Evolutionary conservation across 768 basidiomycete species (phyloP).

Genomic region (Pisolithus tinctorius): DNA sequence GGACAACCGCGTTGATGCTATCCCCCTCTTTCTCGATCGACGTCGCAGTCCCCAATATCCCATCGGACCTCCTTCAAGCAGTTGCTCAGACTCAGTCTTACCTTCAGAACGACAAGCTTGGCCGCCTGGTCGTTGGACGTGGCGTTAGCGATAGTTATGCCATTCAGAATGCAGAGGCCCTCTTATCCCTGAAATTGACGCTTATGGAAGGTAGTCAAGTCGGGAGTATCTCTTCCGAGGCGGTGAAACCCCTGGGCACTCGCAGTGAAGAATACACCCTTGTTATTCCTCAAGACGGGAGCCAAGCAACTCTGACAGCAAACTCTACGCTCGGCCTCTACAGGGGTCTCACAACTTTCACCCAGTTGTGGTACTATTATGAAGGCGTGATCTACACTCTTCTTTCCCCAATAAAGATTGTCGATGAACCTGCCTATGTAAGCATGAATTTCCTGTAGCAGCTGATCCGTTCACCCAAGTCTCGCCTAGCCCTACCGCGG

Average conservation of each 20-base stretch:
- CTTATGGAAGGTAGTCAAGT: slow-evolving; percentile 13
- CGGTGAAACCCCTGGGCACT: slow-evolving; percentile 26
- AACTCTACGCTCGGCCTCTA: slow-evolving; percentile 44
- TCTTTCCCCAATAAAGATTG: slow-evolving; percentile 34
- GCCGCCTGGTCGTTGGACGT: slow-evolving; percentile 36
- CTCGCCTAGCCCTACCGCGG: slow-evolving; percentile 32
- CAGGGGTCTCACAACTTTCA: slow-evolving; percentile 50
- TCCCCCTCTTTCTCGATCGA: slow-evolving; percentile 21
- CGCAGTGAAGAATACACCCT: slow-evolving; percentile 43
- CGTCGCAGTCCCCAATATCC: slow-evolving; percentile 19
- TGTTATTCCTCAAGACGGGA: slow-evolving; percentile 30
- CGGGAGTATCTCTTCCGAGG: slow-evolving; percentile 29
- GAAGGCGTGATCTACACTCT: slow-evolving; percentile 30
- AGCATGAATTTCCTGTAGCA: slow-evolving; percentile 6
- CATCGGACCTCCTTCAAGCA: slow-evolving; percentile 29
- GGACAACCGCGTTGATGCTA: slow-evolving; percentile 21
- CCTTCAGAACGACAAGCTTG: slow-evolving; percentile 31
- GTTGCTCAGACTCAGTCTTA: slow-evolving; percentile 24
- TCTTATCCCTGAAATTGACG: slow-evolving; percentile 23
- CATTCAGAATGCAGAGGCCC: slow-evolving; percentile 18
- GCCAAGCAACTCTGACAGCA: slow-evolving; percentile 32
- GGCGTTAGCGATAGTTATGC: slow-evolving; percentile 25
- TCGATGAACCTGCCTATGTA: slow-evolving; percentile 44
- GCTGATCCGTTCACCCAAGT: background rate
- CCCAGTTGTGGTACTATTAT: slow-evolving; percentile 44